Base-by-base conservation (phyloP, 129 eudicot genomes). In the Chrysanthemum seticuspe region DNA sequence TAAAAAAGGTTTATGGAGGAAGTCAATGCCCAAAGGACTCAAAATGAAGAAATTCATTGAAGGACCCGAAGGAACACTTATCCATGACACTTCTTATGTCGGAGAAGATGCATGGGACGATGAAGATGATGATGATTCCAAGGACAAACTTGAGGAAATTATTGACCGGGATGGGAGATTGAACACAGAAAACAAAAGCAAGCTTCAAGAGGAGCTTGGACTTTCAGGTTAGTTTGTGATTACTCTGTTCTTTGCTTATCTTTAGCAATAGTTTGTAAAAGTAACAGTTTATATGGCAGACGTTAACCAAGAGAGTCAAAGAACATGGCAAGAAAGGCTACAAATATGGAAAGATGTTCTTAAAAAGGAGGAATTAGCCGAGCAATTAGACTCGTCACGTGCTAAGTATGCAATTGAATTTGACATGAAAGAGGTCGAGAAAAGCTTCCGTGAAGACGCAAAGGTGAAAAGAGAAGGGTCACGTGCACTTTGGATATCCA, bases 81-180 rank as follows among this genome's bases (percentile, higher is more conserved):
- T 85, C 67, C 91, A 78, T 63, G 97, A 93, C 78, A 76, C 82
- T 70, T 82, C 92, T 68, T 93, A 85, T 72, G 82, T 87, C 70
- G 98, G 98, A 40, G 96, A 89, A 83, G 78, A 79, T 81, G 98
- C 98, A 48, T 93, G 98, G 98, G 90, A 87, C 21, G 98, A 92
- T 57, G 91, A 74, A 18, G 78, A 88, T 23, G 36, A 72, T 14
- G 66, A 92, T 57, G 52, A 69, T 70, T 71, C 87, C 19, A 80
- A 68, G 72, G 69, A 77, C 15, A 73, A 74, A 60, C 78, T 72
- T 56, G 79, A 84, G 53, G 89, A 86, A 67, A 79, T 83, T 25
- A 87, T 83, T 44, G 76, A 84, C 40, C 59, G 59, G 18, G 82
- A 85, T 66, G 71, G 10, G 64, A 77, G 73, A 57, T 75, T 85